phyloP scores from a whole-genome alignment of 495 filamentous ascomycete genomes.

The Barbatosphaeria neglecta region DNA sequence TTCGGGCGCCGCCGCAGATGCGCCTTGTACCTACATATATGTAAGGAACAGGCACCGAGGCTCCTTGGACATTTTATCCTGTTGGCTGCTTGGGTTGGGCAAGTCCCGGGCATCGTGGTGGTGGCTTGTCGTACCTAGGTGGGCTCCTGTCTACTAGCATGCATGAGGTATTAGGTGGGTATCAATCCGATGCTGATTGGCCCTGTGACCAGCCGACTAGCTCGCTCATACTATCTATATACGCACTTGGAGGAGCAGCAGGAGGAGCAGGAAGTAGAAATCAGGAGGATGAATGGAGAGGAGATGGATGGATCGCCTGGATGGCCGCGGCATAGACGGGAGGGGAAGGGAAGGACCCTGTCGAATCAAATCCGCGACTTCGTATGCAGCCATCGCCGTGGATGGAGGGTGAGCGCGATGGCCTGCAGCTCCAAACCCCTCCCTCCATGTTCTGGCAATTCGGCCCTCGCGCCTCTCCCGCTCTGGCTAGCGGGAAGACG shows the following conservation, averaged over 20 bases:
- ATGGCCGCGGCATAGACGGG: neutral
- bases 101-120: neutral
- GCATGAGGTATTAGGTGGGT: too few relatives aligned
- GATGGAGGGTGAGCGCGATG: neutral
- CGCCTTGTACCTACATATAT: neutral
- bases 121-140: too few relatives aligned
- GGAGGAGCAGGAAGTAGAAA: too few relatives aligned
- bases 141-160: too few relatives aligned
- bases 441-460: neutral
- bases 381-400: neutral
- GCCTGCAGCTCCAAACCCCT: neutral
- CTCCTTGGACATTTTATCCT: neutral
- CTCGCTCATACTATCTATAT: too few relatives aligned
- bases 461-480: too few relatives aligned
- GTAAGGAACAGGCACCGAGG: neutral
- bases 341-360: neutral
- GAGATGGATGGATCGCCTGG: neutral
- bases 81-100: neutral
- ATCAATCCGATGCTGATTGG: too few relatives aligned
- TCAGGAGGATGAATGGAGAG: neutral
- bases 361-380: neutral
- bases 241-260: too few relatives aligned
- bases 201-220: too few relatives aligned
- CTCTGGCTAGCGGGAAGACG: too few relatives aligned
- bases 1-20: neutral